phyloP scores from a whole-genome alignment of 805 yeast species.

The Saturnispora halmiae region DNA sequence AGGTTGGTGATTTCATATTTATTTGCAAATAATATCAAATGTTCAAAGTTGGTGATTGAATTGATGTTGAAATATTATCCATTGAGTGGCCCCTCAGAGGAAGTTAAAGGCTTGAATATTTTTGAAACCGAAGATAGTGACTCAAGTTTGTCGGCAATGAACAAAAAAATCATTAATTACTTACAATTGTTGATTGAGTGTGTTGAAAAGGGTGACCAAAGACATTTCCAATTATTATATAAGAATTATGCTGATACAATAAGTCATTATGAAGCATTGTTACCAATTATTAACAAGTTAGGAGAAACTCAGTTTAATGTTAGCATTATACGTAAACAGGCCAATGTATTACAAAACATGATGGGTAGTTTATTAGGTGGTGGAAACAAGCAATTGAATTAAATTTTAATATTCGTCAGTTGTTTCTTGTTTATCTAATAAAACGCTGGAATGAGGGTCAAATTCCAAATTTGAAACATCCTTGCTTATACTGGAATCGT shows the following conservation, averaged over 20 bases:
- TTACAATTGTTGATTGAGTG: slow-evolving; percentile 56
- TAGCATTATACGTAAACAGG: slow-evolving; percentile 37
- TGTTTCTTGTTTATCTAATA: slow-evolving; percentile 23
- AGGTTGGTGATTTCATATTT: slow-evolving; percentile 73
- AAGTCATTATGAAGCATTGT: slow-evolving; percentile 17
- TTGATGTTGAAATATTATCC: slow-evolving; percentile 30
- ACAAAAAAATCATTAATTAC: slow-evolving; percentile 50
- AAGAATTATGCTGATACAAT: slow-evolving; percentile 30
- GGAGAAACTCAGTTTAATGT: slow-evolving; percentile 25
- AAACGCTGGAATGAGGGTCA: slow-evolving; percentile 22
- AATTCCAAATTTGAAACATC: slow-evolving; percentile 22
- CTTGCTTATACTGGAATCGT: slow-evolving; percentile 42
- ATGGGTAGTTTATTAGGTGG: slow-evolving; percentile 64
- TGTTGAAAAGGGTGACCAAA: slow-evolving; percentile 41
- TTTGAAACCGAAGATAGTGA: slow-evolving; percentile 24
- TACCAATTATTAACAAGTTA: slow-evolving; percentile 22
- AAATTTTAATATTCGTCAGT: slow-evolving; percentile 25
- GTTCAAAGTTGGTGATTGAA: slow-evolving; percentile 38
- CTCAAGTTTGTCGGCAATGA: slow-evolving; percentile 18
- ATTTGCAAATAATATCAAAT: slow-evolving; percentile 55
- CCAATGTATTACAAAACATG: slow-evolving; percentile 56
- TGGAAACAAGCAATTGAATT: too few species aligned
- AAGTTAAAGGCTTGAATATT: slow-evolving; percentile 21
- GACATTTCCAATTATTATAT: slow-evolving; percentile 35
- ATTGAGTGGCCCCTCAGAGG: slow-evolving; percentile 14